Conservation (phyloP, 345 rosid genomes). For the Eucalyptus marginata region DNA sequence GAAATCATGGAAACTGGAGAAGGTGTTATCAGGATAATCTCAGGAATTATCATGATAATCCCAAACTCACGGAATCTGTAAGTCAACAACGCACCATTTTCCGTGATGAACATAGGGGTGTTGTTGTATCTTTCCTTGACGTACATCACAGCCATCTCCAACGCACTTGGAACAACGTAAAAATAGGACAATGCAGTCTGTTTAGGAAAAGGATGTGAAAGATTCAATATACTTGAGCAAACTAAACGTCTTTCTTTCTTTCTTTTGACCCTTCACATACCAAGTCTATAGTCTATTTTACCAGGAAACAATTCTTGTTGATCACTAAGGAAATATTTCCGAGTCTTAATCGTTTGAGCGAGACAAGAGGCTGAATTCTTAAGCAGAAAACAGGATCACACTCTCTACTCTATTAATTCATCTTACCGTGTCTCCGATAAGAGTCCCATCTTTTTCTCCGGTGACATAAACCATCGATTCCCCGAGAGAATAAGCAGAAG, state of each 20-base stretch:
- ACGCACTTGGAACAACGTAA: not conserved
- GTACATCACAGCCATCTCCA: not conserved
- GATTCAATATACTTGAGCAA: not conserved
- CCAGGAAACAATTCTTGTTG: not conserved
- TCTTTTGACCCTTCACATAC: not conserved
- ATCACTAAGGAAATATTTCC: not conserved
- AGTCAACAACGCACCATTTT: not conserved
- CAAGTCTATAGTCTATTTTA: not conserved
- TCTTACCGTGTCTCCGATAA: not conserved
- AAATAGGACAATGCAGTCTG: not conserved
- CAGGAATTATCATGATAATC: not conserved
- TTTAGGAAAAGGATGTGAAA: not conserved
- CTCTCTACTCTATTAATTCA: not conserved
- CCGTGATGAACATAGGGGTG: constrained; percentile 3
- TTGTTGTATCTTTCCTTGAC: constrained; percentile 3
- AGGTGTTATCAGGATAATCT: not conserved
- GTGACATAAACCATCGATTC: not conserved
- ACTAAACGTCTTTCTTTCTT: not conserved
- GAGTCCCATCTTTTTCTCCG: not conserved
- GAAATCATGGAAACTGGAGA: not conserved
- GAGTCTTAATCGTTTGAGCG: not conserved
- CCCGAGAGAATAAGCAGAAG: not conserved
- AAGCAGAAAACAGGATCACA: not conserved
- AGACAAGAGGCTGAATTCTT: not conserved
- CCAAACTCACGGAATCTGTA: not conserved